Evolutionary conservation across 768 basidiomycete genomes (phyloP).

Genomic region (Lactarius quietus): DNA sequence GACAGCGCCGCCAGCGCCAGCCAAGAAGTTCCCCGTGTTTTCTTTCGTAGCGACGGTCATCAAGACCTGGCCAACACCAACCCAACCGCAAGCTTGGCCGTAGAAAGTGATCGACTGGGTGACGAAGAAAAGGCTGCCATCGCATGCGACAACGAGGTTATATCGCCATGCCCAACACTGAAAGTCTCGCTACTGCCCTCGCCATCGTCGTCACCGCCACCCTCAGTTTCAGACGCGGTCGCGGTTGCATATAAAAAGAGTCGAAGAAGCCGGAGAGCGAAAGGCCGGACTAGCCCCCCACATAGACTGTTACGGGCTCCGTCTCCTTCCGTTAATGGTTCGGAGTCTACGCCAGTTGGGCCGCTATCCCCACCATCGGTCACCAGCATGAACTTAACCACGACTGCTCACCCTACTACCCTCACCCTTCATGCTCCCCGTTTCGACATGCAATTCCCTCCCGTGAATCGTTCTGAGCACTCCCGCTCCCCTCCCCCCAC

Average conservation of each 20-base stretch:
- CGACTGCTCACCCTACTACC: slow-evolving; percentile 52
- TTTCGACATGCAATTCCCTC: slow-evolving; percentile 71
- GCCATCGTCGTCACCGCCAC: slow-evolving; percentile 23
- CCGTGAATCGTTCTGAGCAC: slow-evolving; percentile 35
- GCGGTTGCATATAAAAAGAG: neutral
- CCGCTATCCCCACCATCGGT: slow-evolving; percentile 44
- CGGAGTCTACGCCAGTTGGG: slow-evolving; percentile 43
- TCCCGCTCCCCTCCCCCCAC: slow-evolving; percentile 16
- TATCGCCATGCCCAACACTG: neutral
- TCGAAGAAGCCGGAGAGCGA: slow-evolving; percentile 6
- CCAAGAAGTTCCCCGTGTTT: slow-evolving; percentile 7
- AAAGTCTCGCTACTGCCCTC: slow-evolving; percentile 30
- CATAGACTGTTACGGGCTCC: slow-evolving; percentile 21
- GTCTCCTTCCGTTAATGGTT: slow-evolving; percentile 24
- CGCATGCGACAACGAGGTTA: slow-evolving; percentile 1
- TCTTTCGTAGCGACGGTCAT: slow-evolving; percentile 44
- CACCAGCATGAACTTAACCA: slow-evolving; percentile 42
- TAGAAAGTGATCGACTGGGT: slow-evolving; percentile 29
- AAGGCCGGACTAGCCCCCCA: slow-evolving; percentile 11
- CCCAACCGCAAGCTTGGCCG: slow-evolving; percentile 53
- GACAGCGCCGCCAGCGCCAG: neutral
- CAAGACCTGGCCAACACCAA: slow-evolving; percentile 58
- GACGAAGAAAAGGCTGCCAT: slow-evolving; percentile 27
- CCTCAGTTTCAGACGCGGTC: slow-evolving; percentile 4
- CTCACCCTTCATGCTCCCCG: slow-evolving; percentile 84